phyloP scores from a whole-genome alignment of 768 basidiomycete genomes.

The Melanogaster broomeanus region DNA sequence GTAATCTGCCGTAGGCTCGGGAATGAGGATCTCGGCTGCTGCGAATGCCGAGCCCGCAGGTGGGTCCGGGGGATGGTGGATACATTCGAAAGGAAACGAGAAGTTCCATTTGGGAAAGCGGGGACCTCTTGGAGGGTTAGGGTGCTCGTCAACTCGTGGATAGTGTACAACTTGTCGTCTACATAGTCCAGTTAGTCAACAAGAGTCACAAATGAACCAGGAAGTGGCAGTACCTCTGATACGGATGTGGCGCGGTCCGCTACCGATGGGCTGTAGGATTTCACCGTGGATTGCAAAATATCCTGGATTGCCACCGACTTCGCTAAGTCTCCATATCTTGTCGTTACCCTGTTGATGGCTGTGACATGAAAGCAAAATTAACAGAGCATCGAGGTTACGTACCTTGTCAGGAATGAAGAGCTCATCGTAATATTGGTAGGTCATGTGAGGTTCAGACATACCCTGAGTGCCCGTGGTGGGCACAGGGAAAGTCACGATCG shows the following conservation, averaged over 20 bases:
- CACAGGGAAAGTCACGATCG: slow-evolving; percentile 55
- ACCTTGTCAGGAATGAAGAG: slow-evolving; percentile 69
- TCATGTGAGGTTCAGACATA: slow-evolving; percentile 69
- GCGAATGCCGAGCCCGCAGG: slow-evolving; percentile 43
- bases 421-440: slow-evolving; percentile 53
- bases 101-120: slow-evolving; percentile 47
- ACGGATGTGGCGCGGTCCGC: slow-evolving; percentile 59
- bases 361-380: neutral
- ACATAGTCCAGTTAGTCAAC: slow-evolving; percentile 7
- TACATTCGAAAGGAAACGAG: slow-evolving; percentile 50
- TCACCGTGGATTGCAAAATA: slow-evolving; percentile 57
- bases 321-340: slow-evolving; percentile 65
- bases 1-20: slow-evolving; percentile 46
- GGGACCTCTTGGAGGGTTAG: slow-evolving; percentile 57
- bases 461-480: slow-evolving; percentile 27
- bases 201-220: neutral
- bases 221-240: slow-evolving; percentile 30
- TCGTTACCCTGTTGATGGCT: slow-evolving; percentile 53
- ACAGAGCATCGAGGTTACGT: slow-evolving; percentile 12
- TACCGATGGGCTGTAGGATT: slow-evolving; percentile 61
- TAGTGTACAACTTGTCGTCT: slow-evolving; percentile 52
- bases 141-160: slow-evolving; percentile 60
- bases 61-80: slow-evolving; percentile 49
- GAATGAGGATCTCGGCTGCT: slow-evolving; percentile 66
- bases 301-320: slow-evolving; percentile 39